Base-by-base conservation (phyloP, 1,284 basidiomycete genomes). In the Omphalotus olearius region DNA sequence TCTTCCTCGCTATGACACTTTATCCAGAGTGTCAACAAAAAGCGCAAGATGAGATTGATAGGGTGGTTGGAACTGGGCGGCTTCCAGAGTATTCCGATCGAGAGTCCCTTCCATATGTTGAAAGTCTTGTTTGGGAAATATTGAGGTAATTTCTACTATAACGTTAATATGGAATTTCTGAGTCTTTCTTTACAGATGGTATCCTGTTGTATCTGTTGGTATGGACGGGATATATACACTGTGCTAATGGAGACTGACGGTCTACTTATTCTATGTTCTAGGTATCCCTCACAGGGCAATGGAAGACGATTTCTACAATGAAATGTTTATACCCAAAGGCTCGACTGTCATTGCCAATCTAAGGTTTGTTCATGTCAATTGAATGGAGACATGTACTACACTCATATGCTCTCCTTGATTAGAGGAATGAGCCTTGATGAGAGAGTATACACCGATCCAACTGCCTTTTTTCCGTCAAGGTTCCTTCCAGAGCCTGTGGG, bases 1-100 rank as follows among this genome's bases (percentile, higher is more conserved):
- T 57, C 36, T 20, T 53, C 20, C 17, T 57, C 4, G 63, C 62
- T 1, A 63, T 67, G 64, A 53, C 62, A 2, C 52, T 59, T 5
- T 51, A 63, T 43, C 66, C 64, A 5, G 57, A 66, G 10, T 56
- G 60, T 23, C 64, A 65, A 46, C 45, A 53, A 10, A 57, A 57
- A 13, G 66, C 66, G 2, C 62, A 64, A 40, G 56, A 55, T 33
- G 65, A 68, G 47, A 58, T 69, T 26, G 62, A 65, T 48, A 37
- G 50, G 13, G 62, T 66, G 6, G 53, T 66, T 26, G 64, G 66
- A 3, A 17, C 25, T 10, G 59, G 60, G 13, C 53, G 67, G 25
- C 49, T 69, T 2, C 69, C 69, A 0, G 56, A 56, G 13, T 62
- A 68, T 25, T 54, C 55, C 3, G 69, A 71, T 42, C 42, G 62